A percentile compares a stretch with the other conserved stretches of the same genome.
Conservation (phyloP, 192 early-diverging fungal species). For the Paraglomus brasilianum region DNA sequence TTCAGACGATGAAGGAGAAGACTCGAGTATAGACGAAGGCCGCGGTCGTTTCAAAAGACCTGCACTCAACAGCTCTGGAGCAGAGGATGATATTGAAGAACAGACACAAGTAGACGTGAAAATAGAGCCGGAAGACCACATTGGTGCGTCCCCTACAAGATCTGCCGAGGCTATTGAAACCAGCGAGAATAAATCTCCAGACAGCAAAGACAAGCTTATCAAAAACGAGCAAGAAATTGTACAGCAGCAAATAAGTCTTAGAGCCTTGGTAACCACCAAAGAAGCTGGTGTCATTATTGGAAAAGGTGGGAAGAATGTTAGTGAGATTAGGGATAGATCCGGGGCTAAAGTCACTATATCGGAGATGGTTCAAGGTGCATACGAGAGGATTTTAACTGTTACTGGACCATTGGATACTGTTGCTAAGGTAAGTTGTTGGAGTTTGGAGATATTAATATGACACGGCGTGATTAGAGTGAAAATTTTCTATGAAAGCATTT, state of each 20-base stretch:
- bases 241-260: constrained; percentile 47
- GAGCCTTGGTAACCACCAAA: constrained; percentile 64
- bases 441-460: background rate
- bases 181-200: too few relatives aligned
- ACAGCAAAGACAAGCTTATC: constrained; percentile 34
- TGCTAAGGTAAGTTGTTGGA: constrained; percentile 52
- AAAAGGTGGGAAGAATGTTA: constrained; percentile 87
- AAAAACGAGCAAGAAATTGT: constrained; percentile 35
- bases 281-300: constrained; percentile 89
- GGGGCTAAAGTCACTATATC: constrained; percentile 89
- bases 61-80: constrained; percentile 43
- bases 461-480: background rate
- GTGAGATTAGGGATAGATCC: constrained; percentile 80
- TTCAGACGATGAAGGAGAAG: constrained; percentile 43
- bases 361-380: constrained; percentile 77
- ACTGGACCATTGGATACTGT: constrained; percentile 68
- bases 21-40: constrained; percentile 41
- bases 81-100: constrained; percentile 19
- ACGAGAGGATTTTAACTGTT: constrained; percentile 70
- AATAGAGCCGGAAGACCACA: constrained; percentile 4
- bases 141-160: constrained; percentile 11
- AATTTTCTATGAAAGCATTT: too few relatives aligned
- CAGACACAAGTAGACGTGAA: constrained; percentile 10
- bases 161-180: constrained; percentile 20
- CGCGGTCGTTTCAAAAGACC: constrained; percentile 45